Evolutionary conservation across 2,329 filamentous ascomycete species (phyloP), one percentile per base, ranked within the genome.

Genomic region (Aspergillus sp.): DNA sequence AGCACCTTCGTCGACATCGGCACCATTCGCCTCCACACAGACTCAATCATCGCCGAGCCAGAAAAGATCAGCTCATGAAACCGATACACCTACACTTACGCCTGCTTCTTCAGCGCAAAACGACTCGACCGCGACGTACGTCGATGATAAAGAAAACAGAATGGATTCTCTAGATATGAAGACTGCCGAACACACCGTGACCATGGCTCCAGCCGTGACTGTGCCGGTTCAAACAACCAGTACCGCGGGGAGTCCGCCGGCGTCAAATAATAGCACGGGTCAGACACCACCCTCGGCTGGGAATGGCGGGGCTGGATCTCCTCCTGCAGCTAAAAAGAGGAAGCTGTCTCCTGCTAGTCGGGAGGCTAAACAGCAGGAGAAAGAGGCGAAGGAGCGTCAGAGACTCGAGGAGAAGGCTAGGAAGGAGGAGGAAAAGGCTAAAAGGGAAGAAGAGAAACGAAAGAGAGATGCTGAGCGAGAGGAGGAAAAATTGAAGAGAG

Each of bases 401-500:
- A 58, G 52, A 41, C 61, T 66, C n/a, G 66, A 68, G 20, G 58
- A 62, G 45, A 54, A 60, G 39, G 53, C 53, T 12, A 56, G 63
- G 55, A 56, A 58, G 18, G 13, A 71, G 67, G 61, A 74, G 66
- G 58, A 65, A 64, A 45, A 70, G 52, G 71, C 75, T 15, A 76
- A 76, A 57, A 69, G 74, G n/a, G 76, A 78, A 44, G 77, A 78
- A 57, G 77, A 81, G 58, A 69, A 66, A 34, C 75, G 71, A 63
- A 73, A 67, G 49, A 76, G 72, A 58, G 75, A 78, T 13, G 72
- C 34, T 13, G 34, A 36, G 34, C 12, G 15, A 13, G 34, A 36
- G n/a, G 34, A 36, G 34, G 34, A 36, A 13, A n/a, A 74, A 53
- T 68, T 66, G 55, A 75, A 77, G 44, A 77, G 80, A n/a, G 75